Base-by-base conservation (phyloP, 257 asterid species). In the Solanum neorickii region DNA sequence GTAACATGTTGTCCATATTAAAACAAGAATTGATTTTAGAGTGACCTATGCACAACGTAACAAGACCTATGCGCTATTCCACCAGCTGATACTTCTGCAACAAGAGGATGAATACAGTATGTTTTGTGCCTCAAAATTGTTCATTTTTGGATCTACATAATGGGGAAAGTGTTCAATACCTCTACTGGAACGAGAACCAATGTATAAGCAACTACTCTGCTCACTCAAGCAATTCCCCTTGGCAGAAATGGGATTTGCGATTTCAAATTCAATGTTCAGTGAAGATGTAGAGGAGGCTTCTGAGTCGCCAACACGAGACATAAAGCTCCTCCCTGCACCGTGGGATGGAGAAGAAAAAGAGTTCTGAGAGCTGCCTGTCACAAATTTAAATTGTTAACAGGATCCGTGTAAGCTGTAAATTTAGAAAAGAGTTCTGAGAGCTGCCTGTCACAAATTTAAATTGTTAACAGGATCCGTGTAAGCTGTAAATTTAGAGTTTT, bases 101-200 rank as follows among this genome's bases (percentile, higher is more conserved):
- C 35, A 3, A 76, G 59, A 75, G 83, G 13, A 41, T 76, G 83
- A 41, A n/a, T 41, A 41, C 59, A 41, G 83, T 41, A 23, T n/a
- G 59, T 76, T 76, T 75, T 76, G 83, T 7, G 65, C 62, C 13
- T 47, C 37, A 72, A 27, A 33, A 33, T 35, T 18, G n/a, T 29
- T 72, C 23, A 42, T 25, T 44, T 86, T 33, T 47, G 49, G 44
- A 75, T 72, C 29, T 23, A 72, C 47, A 49, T 9, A 1, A 77
- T 27, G 31, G n/a, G 73, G 56, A 20, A 86, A 29, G 9, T 76
- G 60, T 39, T 29, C 59, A 77, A 83, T 93, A 93, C 98, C 98
- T 94, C 94, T 95, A 92, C 88, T 94, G 88, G 94, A 98, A 89
- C 89, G 93, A 74, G 95, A 94, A 86, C 96, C 97, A 88, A 95